Conservation (phyloP, 352 stramenopile genomes). For the Pythium periplocum region DNA sequence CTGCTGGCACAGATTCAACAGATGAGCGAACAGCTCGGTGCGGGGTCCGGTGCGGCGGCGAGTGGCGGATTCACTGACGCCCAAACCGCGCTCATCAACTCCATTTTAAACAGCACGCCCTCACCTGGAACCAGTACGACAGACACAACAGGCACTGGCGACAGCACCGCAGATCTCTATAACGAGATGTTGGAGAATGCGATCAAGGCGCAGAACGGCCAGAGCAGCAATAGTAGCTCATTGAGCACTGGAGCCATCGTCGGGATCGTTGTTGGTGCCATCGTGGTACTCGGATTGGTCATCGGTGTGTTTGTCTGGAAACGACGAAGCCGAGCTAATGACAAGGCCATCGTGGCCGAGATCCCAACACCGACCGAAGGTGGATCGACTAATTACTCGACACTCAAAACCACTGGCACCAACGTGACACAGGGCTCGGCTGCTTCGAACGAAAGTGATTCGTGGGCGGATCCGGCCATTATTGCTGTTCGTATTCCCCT, state of each 20-base stretch:
- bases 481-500: background rate
- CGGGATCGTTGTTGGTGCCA: background rate
- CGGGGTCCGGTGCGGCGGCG: no score
- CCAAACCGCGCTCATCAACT: no score
- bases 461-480: background rate
- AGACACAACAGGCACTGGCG: background rate
- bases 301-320: background rate
- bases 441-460: background rate
- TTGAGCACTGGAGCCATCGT: conserved; percentile 1
- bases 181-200: background rate
- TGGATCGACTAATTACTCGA: background rate
- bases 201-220: background rate
- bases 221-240: background rate
- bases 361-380: background rate
- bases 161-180: background rate
- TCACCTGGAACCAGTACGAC: no score
- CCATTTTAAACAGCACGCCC: no score
- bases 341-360: background rate
- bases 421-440: background rate
- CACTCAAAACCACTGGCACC: background rate
- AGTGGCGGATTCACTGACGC: no score
- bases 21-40: no score
- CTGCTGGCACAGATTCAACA: background rate
- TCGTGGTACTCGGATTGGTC: background rate
- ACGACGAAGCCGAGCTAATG: background rate